A percentile compares a stretch with the other conserved stretches of the same genome.
phyloP scores from a whole-genome alignment of 2,329 filamentous ascomycete genomes.

The Eutypella sp. region DNA sequence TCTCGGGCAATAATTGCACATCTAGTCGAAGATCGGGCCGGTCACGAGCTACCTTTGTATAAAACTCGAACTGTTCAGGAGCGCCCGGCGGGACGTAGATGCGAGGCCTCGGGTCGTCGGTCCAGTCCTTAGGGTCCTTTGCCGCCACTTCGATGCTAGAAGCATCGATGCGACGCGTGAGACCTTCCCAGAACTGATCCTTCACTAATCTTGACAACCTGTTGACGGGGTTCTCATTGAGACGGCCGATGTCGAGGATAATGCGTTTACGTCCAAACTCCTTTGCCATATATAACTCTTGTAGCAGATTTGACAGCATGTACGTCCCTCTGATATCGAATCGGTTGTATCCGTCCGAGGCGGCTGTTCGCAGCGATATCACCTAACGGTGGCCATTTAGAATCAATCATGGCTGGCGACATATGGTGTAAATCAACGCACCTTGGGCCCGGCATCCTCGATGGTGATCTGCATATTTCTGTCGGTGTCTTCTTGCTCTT shows the following conservation, averaged over 20 bases:
- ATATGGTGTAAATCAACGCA: conserved; percentile 28
- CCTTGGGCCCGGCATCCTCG: conserved; percentile 90
- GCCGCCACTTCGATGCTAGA: conserved; percentile 83
- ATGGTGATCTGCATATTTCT: conserved; percentile 96
- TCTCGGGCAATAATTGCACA: conserved; percentile 71
- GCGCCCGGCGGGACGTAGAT: conserved; percentile 86
- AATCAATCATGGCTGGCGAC: conserved; percentile 5
- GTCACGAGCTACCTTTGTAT: conserved; percentile 70
- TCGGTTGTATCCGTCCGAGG: conserved; percentile 78
- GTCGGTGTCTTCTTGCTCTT: conserved; percentile 87
- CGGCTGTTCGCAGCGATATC: conserved; percentile 76
- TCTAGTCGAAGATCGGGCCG: conserved; percentile 82
- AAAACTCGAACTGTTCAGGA: conserved; percentile 86
- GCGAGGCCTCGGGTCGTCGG: conserved; percentile 76
- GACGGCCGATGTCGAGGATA: conserved; percentile 80
- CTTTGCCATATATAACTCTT: conserved; percentile 89
- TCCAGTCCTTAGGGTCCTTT: conserved; percentile 93
- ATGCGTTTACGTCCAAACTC: conserved; percentile 87
- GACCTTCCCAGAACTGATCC: conserved; percentile 85
- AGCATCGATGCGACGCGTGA: conserved; percentile 86
- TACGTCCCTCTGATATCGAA: conserved; percentile 94
- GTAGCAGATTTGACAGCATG: conserved; percentile 92
- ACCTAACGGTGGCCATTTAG: conserved; percentile 45
- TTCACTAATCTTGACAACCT: conserved; percentile 81
- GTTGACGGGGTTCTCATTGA: conserved; percentile 94